These are phyloP conservation scores for Claviceps humidiphila DNA, from an alignment of 2,329 filamentous ascomycete species.

Conservation along the genomic window DNA sequence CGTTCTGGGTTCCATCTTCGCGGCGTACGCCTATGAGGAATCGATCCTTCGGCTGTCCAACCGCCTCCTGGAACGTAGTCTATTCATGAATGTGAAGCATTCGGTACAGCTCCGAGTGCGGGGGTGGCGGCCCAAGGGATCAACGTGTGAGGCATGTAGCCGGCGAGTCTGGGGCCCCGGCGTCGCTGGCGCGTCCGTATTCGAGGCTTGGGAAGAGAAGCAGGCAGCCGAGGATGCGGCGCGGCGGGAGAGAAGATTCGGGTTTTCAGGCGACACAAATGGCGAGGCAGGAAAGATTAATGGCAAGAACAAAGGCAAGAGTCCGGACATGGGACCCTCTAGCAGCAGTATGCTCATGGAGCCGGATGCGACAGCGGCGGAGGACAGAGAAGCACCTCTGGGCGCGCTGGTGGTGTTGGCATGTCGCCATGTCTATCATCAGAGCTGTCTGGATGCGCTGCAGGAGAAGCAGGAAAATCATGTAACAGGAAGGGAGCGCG, in stretches of 20 bases:
- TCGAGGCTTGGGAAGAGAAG: conserved; percentile 66
- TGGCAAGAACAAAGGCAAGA: conserved; percentile 32
- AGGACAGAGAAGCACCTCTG: conserved; percentile 33
- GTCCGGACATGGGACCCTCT: conserved; percentile 24
- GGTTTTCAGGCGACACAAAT: conserved; percentile 23
- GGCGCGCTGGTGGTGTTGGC: conserved; percentile 55
- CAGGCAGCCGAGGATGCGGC: conserved; percentile 33
- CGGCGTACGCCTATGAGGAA: conserved; percentile 90
- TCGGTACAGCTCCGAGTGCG: conserved; percentile 63
- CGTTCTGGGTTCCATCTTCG: conserved; percentile 80
- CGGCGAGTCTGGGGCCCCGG: conserved; percentile 81
- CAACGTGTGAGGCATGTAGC: conserved; percentile 78
- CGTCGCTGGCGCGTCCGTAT: conserved; percentile 55
- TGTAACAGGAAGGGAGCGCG: conserved; percentile 32
- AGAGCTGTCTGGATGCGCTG: conserved; percentile 53
- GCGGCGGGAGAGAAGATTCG: conserved; percentile 29
- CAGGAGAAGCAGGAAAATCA: conserved; percentile 39
- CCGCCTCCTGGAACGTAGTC: conserved; percentile 71
- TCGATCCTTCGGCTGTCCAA: conserved; percentile 78
- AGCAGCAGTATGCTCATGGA: conserved; percentile 29
- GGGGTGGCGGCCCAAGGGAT: conserved; percentile 80
- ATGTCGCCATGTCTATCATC: conserved; percentile 59
- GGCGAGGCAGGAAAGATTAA: conserved; percentile 18
- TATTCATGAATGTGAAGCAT: conserved; percentile 71
- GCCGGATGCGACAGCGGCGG: conserved; percentile 12